These are phyloP conservation scores for Acanthochlamys bracteata DNA, from an alignment of 106 monocot genomes.

Conservation along the genomic window DNA sequence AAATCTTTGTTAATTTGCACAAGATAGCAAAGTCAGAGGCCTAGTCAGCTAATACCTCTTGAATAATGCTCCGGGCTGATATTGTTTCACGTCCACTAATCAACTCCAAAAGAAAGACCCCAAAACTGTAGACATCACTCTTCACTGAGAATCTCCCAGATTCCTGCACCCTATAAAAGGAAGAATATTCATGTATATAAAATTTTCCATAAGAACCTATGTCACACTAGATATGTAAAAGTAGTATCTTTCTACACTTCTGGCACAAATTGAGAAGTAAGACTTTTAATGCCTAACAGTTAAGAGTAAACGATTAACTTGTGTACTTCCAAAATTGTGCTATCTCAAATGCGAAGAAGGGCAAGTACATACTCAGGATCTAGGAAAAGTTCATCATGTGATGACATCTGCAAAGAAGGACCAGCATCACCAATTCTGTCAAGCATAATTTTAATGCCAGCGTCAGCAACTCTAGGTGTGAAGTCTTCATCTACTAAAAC, in stretches of 20 bases:
- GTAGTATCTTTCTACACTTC: too few relatives aligned
- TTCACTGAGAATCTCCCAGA: conserved; percentile 44
- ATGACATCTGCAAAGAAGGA: conserved; percentile 26
- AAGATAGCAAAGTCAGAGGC: too few relatives aligned
- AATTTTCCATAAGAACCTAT: too few relatives aligned
- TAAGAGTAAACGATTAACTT: too few relatives aligned
- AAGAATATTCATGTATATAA: background rate
- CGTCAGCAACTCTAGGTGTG: conserved; percentile 89
- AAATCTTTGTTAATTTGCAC: too few relatives aligned
- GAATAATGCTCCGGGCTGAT: conserved; percentile 46
- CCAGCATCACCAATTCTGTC: conserved; percentile 38
- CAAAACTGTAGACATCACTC: conserved; percentile 95
- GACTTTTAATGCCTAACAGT: too few relatives aligned
- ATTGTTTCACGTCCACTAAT: conserved; percentile 54
- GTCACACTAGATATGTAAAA: background rate
- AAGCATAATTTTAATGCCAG: conserved; percentile 56
- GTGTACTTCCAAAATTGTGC: too few relatives aligned
- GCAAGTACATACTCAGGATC: conserved; percentile 62
- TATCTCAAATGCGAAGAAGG: background rate
- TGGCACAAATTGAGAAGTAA: too few relatives aligned
- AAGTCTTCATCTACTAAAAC: conserved; percentile 87
- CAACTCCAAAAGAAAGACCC: conserved; percentile 88
- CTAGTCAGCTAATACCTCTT: conserved; percentile 45
- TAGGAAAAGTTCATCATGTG: conserved; percentile 51
- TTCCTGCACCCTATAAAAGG: conserved; percentile 44